Evolutionary conservation across 805 yeast genomes (phyloP).

Genomic region (Millerozyma acaciae): DNA sequence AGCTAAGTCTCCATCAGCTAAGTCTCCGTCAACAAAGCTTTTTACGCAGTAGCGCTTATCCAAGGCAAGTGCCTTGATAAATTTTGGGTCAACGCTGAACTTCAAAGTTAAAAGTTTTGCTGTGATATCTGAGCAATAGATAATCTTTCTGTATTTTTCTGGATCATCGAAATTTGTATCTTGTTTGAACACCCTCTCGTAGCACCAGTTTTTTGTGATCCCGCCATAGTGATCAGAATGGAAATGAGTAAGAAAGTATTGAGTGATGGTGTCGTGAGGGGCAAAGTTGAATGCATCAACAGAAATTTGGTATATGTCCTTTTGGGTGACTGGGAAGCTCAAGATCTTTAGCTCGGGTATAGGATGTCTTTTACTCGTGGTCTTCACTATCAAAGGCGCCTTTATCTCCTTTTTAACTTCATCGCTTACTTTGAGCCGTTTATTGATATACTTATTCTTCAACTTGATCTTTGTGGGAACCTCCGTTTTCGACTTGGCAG

Average conservation of each 20-base stretch:
- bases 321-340: constrained; percentile 27
- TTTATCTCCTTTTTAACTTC: constrained; percentile 4
- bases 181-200: constrained; percentile 32
- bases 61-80: constrained; percentile 37
- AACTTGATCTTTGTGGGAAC: constrained; percentile 7
- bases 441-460: constrained; percentile 14
- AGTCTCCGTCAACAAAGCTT: constrained; percentile 1
- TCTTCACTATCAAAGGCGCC: constrained; percentile 11
- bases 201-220: constrained; percentile 67
- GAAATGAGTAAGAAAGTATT: constrained; percentile 74
- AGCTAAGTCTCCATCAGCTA: constrained; percentile 8
- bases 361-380: constrained; percentile 20
- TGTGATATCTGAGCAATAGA: constrained; percentile 74
- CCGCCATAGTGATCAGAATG: constrained; percentile 97
- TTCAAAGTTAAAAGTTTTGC: constrained; percentile 50
- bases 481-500: not conserved
- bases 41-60: constrained; percentile 37
- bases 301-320: constrained; percentile 35
- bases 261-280: constrained; percentile 41
- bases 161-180: constrained; percentile 20
- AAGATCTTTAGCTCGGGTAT: constrained; percentile 57
- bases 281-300: constrained; percentile 66
- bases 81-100: constrained; percentile 51
- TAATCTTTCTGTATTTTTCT: constrained; percentile 45
- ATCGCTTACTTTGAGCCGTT: constrained; percentile 1